Evolutionary conservation across 345 rosid species (phyloP), one percentile per base, ranked within the genome.

Genomic region (Lumnitzera littorea): DNA sequence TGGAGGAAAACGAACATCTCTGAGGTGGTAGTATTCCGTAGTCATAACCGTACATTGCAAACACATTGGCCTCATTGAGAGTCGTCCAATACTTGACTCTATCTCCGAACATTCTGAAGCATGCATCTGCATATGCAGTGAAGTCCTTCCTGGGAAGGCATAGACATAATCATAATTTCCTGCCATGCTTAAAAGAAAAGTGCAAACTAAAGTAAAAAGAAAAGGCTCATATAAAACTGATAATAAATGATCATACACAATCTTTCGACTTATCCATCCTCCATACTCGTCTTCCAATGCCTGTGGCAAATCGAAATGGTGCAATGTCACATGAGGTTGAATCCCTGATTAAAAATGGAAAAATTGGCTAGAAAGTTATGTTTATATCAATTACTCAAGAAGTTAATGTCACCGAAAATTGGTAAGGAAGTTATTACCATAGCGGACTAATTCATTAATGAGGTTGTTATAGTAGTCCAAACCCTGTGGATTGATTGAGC

Each of bases 281-380:
- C 72, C 78, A 51, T 76, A 79, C 48, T 79, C 80, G 56, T 79
- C 78, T 66, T 79, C 84, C 57, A 79, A 71, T 51, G 62, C 70
- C 66, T 70, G 84, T 12, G 84, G 84, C 31, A 56, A 73, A 65
- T 79, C 80, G 36, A 27, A 48, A 64, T 79, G 67, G 64, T 55
- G 70, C 13, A 79, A 27, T 41, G 80, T 65, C 55, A 76, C 84
- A 58, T 76, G 78, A 15, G 84, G 69, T 48, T 79, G 68, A 47
- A 79, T 73, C 51, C 80, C 78, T 76, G 76, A 31, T 67, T 49
- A 12, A 20, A 57, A 50, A 16, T 43, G 11, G 29, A 49, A 20
- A 17, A 13, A 15, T 31, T 7, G 41, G 27, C 50, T 8, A 52
- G 12, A 20, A 41, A 11, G 3, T 17, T 23, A 5, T 5, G 31